These are phyloP conservation scores for Heritiera littoralis DNA, from an alignment of 345 rosid species.

Conservation along the genomic window DNA sequence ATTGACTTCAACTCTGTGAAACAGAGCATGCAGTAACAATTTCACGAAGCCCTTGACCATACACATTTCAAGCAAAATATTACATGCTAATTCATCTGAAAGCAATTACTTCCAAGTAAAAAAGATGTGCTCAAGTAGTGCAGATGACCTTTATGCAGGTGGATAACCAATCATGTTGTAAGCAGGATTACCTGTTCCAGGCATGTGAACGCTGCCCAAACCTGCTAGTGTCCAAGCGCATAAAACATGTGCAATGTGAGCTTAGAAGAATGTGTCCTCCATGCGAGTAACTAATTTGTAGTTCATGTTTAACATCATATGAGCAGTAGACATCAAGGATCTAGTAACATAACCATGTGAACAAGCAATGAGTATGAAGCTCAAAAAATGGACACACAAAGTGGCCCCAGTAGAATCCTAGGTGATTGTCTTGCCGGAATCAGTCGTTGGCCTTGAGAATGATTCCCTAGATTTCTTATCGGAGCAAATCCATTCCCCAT, in stretches of 20 bases:
- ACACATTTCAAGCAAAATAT: constrained; percentile 33
- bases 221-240: constrained; percentile 98
- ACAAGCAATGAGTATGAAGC: constrained; percentile 1
- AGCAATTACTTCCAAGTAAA: constrained; percentile 43
- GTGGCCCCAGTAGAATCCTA: constrained; percentile 14
- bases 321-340: constrained; percentile 31
- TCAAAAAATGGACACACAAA: constrained; percentile 13
- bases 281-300: constrained; percentile 45
- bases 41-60: constrained; percentile 36
- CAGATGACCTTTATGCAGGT: constrained; percentile 93
- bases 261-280: constrained; percentile 55
- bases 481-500: constrained; percentile 52
- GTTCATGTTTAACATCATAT: constrained; percentile 36
- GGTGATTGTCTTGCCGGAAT: constrained; percentile 52
- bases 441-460: constrained; percentile 37
- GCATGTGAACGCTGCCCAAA: constrained; percentile 82
- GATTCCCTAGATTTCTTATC: constrained; percentile 60
- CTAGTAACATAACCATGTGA: constrained; percentile 2
- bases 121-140: constrained; percentile 75
- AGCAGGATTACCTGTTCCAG: constrained; percentile 91
- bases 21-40: constrained; percentile 36
- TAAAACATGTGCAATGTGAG: constrained; percentile 93
- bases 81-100: constrained; percentile 40
- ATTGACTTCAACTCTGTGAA: constrained; percentile 26
- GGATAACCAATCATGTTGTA: constrained; percentile 86